These are phyloP conservation scores for Trichoderma harzianum DNA, from an alignment of 2,329 filamentous ascomycete genomes.

Conservation along the genomic window DNA sequence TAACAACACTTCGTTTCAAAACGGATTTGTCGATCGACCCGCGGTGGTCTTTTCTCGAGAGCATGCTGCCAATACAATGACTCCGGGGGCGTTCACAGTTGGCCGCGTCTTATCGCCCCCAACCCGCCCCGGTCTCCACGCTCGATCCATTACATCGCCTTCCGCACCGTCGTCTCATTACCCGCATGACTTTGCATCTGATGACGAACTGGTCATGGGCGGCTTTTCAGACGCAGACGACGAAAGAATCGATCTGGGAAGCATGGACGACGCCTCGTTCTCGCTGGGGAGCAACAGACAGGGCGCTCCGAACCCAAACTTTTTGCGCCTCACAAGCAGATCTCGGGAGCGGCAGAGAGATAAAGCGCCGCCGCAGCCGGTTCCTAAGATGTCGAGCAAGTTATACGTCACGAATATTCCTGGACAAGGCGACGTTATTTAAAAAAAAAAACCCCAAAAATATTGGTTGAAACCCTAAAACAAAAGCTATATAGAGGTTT, in stretches of 20 bases:
- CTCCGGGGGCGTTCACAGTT: conserved; percentile 55
- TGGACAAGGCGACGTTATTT: conserved; percentile 37
- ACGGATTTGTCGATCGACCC: conserved; percentile 75
- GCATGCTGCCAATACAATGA: conserved; percentile 59
- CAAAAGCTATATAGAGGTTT: background rate
- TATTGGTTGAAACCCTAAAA: background rate
- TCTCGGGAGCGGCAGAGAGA: conserved; percentile 34
- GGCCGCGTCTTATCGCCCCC: conserved; percentile 37
- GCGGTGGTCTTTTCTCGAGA: conserved; percentile 58
- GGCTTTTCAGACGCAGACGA: conserved; percentile 77
- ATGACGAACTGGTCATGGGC: conserved; percentile 72
- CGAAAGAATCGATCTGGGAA: conserved; percentile 42
- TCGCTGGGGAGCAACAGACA: conserved; percentile 59
- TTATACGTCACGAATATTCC: conserved; percentile 32
- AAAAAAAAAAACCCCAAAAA: background rate
- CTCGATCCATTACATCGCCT: conserved; percentile 81
- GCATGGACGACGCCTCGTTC: conserved; percentile 46
- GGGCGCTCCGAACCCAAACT: conserved; percentile 45
- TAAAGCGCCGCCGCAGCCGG: conserved; percentile 38
- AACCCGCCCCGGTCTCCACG: conserved; percentile 66
- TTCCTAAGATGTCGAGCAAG: conserved; percentile 40
- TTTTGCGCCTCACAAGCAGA: conserved; percentile 31
- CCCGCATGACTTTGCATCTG: conserved; percentile 61
- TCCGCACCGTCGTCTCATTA: conserved; percentile 52
- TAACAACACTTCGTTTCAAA: conserved; percentile 79